These are phyloP conservation scores for Rugonectria rugulosa DNA, from an alignment of 2,329 filamentous ascomycete genomes.

Conservation along the genomic window DNA sequence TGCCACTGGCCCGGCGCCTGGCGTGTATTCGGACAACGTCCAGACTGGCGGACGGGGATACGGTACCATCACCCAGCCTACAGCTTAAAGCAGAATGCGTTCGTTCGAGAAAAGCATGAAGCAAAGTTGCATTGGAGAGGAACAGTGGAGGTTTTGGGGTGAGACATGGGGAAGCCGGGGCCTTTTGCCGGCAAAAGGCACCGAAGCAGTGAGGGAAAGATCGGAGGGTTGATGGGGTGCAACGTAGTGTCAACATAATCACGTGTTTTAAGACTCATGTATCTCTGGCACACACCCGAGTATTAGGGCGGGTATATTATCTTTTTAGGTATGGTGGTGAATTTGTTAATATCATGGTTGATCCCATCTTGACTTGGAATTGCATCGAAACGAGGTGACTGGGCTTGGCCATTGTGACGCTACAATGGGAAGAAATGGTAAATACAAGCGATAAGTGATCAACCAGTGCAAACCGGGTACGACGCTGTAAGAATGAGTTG, in stretches of 20 bases:
- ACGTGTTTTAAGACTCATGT: conserved; percentile 19
- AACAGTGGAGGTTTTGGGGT: background rate
- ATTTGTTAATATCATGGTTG: background rate
- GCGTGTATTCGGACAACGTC: conserved; percentile 76
- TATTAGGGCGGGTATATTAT: conserved; percentile 1
- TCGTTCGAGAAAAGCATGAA: background rate
- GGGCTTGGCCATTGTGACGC: background rate
- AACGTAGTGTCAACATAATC: conserved; percentile 7
- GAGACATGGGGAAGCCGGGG: background rate
- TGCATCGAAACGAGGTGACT: conserved; percentile 1
- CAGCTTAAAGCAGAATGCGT: conserved; percentile 14
- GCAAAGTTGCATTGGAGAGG: background rate
- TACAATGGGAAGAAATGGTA: background rate
- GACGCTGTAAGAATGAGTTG: conserved; percentile 19
- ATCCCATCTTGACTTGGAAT: background rate
- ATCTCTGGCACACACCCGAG: conserved; percentile 14
- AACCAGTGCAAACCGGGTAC: conserved; percentile 5
- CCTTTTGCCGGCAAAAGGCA: background rate
- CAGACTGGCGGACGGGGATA: conserved; percentile 75
- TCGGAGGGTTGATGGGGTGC: background rate
- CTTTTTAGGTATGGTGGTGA: background rate
- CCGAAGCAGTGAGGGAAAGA: conserved; percentile 1
- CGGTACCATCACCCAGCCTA: conserved; percentile 54
- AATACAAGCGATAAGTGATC: conserved; percentile 7
- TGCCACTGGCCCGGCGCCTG: conserved; percentile 64